phyloP scores from a whole-genome alignment of 768 basidiomycete species.

The Tulasnella sp. region DNA sequence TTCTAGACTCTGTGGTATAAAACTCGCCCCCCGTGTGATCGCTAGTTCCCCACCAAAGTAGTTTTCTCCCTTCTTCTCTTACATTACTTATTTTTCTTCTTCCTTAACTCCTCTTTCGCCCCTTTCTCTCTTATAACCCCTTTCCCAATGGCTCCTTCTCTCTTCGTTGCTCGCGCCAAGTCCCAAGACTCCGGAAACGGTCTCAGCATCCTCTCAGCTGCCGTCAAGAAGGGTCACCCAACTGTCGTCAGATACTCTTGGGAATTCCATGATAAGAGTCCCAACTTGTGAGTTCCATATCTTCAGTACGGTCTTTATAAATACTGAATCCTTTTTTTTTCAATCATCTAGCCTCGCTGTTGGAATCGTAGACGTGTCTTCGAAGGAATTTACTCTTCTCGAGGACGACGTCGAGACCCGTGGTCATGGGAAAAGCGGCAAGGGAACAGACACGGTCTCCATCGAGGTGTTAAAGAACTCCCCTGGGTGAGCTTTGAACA shows the following conservation, averaged over 20 bases:
- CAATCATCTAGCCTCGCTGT: neutral
- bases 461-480: neutral
- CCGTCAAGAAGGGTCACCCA: neutral
- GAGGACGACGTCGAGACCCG: neutral
- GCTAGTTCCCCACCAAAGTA: neutral
- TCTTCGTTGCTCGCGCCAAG: neutral
- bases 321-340: neutral
- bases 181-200: neutral
- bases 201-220: neutral
- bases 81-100: neutral
- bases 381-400: neutral
- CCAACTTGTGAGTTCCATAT: neutral
- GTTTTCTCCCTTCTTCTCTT: neutral
- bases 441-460: neutral
- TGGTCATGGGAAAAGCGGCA: neutral
- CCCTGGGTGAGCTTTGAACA: neutral
- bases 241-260: neutral
- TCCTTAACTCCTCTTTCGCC: neutral
- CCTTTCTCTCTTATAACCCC: neutral
- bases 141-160: neutral
- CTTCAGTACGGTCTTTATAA: neutral
- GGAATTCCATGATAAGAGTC: neutral
- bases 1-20: neutral
- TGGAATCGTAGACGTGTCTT: neutral
- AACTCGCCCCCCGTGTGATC: neutral